phyloP scores from a whole-genome alignment of 1,284 basidiomycete species.

The Cryptococcus sp. region DNA sequence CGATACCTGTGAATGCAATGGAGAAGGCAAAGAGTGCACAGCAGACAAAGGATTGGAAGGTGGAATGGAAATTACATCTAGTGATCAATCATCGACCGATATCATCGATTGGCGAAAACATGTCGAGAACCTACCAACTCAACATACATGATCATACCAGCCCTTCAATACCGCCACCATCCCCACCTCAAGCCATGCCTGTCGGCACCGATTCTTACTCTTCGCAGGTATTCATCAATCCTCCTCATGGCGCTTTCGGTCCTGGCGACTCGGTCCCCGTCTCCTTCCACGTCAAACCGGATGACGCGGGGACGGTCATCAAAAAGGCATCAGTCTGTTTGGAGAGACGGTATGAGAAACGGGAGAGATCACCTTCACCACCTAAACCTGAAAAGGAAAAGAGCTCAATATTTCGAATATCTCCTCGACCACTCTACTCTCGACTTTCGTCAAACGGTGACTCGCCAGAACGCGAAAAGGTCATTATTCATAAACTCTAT shows the following conservation, averaged over 20 bases:
- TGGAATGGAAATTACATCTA: conserved; percentile 35
- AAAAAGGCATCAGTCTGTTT: conserved; percentile 28
- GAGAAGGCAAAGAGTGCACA: conserved; percentile 20
- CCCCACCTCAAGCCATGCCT: conserved; percentile 20
- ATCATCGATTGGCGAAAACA: conserved; percentile 28
- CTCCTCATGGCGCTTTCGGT: conserved; percentile 29
- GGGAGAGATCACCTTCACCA: conserved; percentile 5
- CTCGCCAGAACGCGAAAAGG: conserved; percentile 4
- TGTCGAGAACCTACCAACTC: conserved; percentile 25
- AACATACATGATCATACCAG: conserved; percentile 26
- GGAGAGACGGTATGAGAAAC: conserved; percentile 23
- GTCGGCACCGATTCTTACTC: conserved; percentile 18
- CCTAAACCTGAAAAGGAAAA: neutral
- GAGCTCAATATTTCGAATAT: conserved; percentile 15
- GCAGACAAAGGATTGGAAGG: conserved; percentile 32
- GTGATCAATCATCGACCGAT: conserved; percentile 38
- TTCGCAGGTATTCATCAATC: conserved; percentile 19
- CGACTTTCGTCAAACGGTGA: conserved; percentile 4
- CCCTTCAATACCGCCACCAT: conserved; percentile 20
- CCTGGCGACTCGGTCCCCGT: conserved; percentile 29
- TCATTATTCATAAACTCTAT: conserved; percentile 12
- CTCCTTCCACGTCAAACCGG: conserved; percentile 22
- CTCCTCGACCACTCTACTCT: conserved; percentile 12
- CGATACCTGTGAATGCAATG: conserved; percentile 28
- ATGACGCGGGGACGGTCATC: conserved; percentile 18